Evolutionary conservation across 768 basidiomycete species (phyloP), one percentile per base, ranked within the genome.

Genomic region (Xerocomus spinulosus): DNA sequence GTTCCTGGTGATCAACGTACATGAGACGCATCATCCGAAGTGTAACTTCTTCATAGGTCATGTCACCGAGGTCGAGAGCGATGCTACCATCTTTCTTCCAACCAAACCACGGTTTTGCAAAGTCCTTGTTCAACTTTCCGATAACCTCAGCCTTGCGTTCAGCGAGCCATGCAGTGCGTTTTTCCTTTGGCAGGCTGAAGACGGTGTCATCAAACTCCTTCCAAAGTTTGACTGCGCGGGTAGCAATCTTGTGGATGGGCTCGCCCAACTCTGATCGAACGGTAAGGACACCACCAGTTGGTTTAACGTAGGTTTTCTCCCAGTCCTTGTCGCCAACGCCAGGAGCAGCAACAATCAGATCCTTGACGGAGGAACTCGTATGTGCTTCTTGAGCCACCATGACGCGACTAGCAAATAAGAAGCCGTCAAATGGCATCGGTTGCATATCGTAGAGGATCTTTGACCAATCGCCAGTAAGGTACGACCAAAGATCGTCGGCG

Each of bases 311-410:
- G 0, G 96, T 97, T 28, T 87, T 89, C 65, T 98, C 95, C 92
- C 94, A 98, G 47, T 85, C 74, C 43, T 73, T 78, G 61, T 98
- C 93, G 26, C 81, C 78, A 32, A 97, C 93, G 69, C 96, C 96
- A n/a, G 86, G 62, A 2, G 95, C 93, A 37, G 86, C 88, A 49
- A 97, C 86, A 53, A 99, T 98, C 52, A 99, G 78, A 68, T 98
- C 90, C 76, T 98, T 99, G 68, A 99, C 94, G 7, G 85, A 85
- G 3, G 90, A 77, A 57, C 85, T 88, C 0, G 96, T 98, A 68
- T 98, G 95, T 4, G 95, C 92, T 69, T 99, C 96, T 71, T 92
- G 93, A 42, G 96, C 95, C 26, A 97, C 92, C 95, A 99, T 98
- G 65, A 98, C 92, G 46, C 96, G 87, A 61, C 87, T 89, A 6